A percentile compares a stretch with the other conserved stretches of the same genome.
These are phyloP conservation scores for Prunus dulcis DNA, from an alignment of 306 rosid genomes.

Conservation along the genomic window DNA sequence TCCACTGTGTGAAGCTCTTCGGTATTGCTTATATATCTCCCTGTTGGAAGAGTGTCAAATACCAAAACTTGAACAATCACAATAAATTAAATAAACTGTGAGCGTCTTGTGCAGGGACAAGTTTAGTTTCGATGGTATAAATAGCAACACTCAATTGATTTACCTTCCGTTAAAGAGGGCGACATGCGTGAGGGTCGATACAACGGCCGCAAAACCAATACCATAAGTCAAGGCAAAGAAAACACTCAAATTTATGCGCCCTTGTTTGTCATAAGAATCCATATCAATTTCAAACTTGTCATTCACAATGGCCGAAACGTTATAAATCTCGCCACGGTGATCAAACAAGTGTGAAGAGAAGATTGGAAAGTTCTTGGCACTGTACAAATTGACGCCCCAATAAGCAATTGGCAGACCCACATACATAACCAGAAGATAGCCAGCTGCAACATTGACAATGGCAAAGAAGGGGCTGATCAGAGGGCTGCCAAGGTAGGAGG, in stretches of 20 bases:
- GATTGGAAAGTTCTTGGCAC: constrained; percentile 33
- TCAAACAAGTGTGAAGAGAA: constrained; percentile 31
- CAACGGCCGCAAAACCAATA: constrained; percentile 74
- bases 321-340: constrained; percentile 39
- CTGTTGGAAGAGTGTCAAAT: constrained; percentile 26
- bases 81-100: too few species aligned
- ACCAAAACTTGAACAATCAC: too few species aligned
- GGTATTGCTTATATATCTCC: constrained; percentile 59
- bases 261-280: constrained; percentile 35
- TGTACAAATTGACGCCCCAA: constrained; percentile 30
- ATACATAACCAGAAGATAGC: constrained; percentile 25
- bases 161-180: constrained; percentile 75
- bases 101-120: too few species aligned
- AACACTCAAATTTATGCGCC: constrained; percentile 55
- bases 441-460: constrained; percentile 29
- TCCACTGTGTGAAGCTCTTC: constrained; percentile 43
- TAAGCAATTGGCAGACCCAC: constrained; percentile 26
- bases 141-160: neutral
- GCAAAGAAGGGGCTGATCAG: constrained; percentile 39
- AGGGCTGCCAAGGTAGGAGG: constrained; percentile 34
- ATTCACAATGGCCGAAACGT: constrained; percentile 55
- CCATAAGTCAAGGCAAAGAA: constrained; percentile 71
- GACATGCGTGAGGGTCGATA: constrained; percentile 68
- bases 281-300: constrained; percentile 44
- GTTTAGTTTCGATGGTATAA: neutral